phyloP scores from a whole-genome alignment of 2,329 filamentous ascomycete species.

The Ramularia endophylla region DNA sequence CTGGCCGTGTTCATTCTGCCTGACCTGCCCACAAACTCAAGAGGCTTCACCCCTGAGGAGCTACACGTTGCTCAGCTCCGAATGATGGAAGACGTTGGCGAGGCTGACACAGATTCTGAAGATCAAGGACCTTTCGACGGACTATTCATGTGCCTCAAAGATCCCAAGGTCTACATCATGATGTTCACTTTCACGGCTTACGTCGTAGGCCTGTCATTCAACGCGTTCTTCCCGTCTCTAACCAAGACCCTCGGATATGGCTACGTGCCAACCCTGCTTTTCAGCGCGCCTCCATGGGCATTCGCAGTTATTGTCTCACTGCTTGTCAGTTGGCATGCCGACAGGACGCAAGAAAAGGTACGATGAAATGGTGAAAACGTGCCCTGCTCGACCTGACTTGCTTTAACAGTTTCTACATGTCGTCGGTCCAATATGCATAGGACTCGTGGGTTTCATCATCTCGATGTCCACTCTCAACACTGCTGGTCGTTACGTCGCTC shows the following conservation, averaged over 20 bases:
- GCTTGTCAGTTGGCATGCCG: conserved; percentile 32
- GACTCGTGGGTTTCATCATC: conserved; percentile 47
- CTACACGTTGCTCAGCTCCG: conserved; percentile 43
- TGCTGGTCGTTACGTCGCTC: conserved; percentile 48
- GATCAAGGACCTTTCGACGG: no score
- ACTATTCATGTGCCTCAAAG: conserved; percentile 21
- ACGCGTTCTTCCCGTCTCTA: conserved; percentile 32
- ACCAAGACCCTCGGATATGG: conserved; percentile 33
- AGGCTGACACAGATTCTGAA: conserved; percentile 45
- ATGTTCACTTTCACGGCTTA: no score
- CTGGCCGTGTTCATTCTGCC: conserved; percentile 36
- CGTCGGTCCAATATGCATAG: conserved; percentile 47
- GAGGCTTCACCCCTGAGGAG: conserved; percentile 39
- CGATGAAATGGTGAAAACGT: no score
- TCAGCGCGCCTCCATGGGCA: conserved; percentile 32
- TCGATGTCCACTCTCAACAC: conserved; percentile 50
- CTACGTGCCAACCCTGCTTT: conserved; percentile 29
- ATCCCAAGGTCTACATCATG: conserved; percentile 44
- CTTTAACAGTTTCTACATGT: conserved; percentile 38
- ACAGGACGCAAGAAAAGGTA: conserved; percentile 27
- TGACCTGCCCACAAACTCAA: conserved; percentile 44
- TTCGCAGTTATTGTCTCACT: conserved; percentile 28
- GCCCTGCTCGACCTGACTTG: conserved; percentile 22
- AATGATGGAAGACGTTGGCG: conserved; percentile 46
- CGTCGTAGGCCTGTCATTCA: conserved; percentile 12